phyloP scores from a whole-genome alignment of 192 early-diverging fungal species.

The Gamsiella multidivaricata region DNA sequence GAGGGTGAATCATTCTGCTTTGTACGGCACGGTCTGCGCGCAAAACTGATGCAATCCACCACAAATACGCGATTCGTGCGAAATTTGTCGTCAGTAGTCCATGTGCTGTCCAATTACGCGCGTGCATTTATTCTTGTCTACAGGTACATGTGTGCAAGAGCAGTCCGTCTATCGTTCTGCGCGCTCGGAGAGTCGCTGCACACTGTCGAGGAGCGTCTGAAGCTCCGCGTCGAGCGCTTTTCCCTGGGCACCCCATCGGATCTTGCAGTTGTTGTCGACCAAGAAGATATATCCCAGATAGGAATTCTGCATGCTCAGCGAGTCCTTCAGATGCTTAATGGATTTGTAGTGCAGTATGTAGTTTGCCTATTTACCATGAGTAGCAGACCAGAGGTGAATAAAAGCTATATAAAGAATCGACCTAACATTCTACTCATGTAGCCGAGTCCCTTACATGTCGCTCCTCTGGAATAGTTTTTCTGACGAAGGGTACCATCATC shows the following conservation, averaged over 20 bases:
- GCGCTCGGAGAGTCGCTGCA: slow-evolving; percentile 35
- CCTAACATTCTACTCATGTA: slow-evolving; percentile 2
- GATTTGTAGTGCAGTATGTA: slow-evolving; percentile 63
- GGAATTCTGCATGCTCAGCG: slow-evolving; percentile 64
- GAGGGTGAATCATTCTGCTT: too few species aligned
- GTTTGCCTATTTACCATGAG: slow-evolving; percentile 43
- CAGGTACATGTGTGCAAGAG: neutral
- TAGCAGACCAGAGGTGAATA: neutral
- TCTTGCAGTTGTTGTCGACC: slow-evolving; percentile 65
- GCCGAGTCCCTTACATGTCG: slow-evolving; percentile 52
- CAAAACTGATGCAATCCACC: too few species aligned
- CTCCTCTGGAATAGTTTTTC: slow-evolving; percentile 52
- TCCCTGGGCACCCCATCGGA: slow-evolving; percentile 69
- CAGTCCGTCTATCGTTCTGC: slow-evolving; percentile 7
- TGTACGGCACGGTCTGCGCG: too few species aligned
- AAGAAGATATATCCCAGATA: slow-evolving; percentile 68
- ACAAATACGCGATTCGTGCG: too few species aligned
- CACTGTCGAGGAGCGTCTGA: slow-evolving; percentile 37
- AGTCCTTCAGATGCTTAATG: slow-evolving; percentile 56
- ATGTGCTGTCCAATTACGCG: neutral
- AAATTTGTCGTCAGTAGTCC: neutral
- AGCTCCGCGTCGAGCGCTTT: slow-evolving; percentile 56
- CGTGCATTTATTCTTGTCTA: neutral
- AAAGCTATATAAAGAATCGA: neutral
- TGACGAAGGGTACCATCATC: slow-evolving; percentile 63